A percentile compares a stretch with the other conserved stretches of the same genome.
Conservation (phyloP, 352 stramenopile genomes). For the Globisporangium paroecandrum region DNA sequence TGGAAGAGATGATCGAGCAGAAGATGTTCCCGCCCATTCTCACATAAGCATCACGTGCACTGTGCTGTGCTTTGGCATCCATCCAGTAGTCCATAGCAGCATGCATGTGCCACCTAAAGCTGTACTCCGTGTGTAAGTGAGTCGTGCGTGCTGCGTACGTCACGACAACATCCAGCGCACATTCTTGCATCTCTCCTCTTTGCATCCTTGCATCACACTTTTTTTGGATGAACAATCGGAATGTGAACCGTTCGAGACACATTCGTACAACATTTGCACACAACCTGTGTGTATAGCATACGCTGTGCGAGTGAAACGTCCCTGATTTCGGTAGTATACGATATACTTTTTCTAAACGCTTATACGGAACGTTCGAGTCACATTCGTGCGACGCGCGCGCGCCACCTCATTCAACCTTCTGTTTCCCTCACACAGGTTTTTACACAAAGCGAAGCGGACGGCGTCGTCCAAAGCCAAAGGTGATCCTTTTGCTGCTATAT, state of each 20-base stretch:
- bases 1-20: constrained; percentile 76
- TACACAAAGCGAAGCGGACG: not conserved
- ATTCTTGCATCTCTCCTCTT: constrained; percentile 3
- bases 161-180: constrained; percentile 1
- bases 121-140: not conserved
- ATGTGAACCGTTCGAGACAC: not conserved
- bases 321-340: no score
- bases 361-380: not conserved
- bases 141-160: not conserved
- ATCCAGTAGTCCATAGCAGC: not conserved
- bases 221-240: not conserved
- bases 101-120: not conserved
- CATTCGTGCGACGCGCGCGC: not conserved
- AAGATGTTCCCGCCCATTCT: constrained; percentile 80
- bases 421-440: constrained; percentile 1
- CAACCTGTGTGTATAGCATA: not conserved
- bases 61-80: not conserved
- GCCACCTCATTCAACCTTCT: constrained; percentile 1
- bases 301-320: no score
- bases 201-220: not conserved
- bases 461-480: not conserved
- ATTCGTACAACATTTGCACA: constrained; percentile 11
- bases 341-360: not conserved
- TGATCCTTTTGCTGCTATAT: not conserved
- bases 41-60: constrained; percentile 19